Evolutionary conservation across 768 basidiomycete genomes (phyloP).

Genomic region (Calvatia gigantea): DNA sequence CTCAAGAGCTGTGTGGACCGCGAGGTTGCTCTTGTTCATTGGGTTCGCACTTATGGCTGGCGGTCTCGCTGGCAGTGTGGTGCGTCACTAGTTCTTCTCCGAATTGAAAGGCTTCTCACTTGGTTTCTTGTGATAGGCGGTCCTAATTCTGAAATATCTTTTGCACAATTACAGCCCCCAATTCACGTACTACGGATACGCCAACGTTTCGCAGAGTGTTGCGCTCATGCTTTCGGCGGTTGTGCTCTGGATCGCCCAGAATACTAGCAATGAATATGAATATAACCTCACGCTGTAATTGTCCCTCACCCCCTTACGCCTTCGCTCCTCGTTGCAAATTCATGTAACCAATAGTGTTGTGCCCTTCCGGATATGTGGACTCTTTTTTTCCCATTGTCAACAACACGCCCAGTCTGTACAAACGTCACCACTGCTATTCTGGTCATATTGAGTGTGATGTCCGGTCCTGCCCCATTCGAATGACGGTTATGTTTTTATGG

Average conservation of each 20-base stretch:
- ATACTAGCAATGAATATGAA: conserved; percentile 82
- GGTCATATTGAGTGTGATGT: no score
- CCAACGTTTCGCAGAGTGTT: conserved; percentile 93
- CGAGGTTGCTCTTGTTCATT: conserved; percentile 85
- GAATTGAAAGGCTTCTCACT: neutral
- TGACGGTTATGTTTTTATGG: no score
- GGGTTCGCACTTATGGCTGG: conserved; percentile 98
- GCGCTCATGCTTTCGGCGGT: conserved; percentile 81
- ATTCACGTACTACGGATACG: conserved; percentile 89
- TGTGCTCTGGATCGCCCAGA: conserved; percentile 92
- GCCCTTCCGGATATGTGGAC: neutral
- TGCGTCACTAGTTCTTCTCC: conserved; percentile 39
- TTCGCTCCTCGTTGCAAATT: neutral
- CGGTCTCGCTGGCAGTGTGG: conserved; percentile 94
- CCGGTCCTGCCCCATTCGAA: no score
- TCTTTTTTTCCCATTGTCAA: neutral
- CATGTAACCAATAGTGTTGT: neutral
- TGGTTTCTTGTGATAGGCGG: conserved; percentile 48
- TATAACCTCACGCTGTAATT: conserved; percentile 79
- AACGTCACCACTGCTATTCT: no score
- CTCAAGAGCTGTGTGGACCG: conserved; percentile 85
- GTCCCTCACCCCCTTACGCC: neutral
- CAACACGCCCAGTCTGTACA: no score
- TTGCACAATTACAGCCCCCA: conserved; percentile 67
- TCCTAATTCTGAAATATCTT: conserved; percentile 89